Percentiles rank a stretch among this genome's conserved stretches.
Evolutionary conservation across 495 filamentous ascomycete species (phyloP).

Genomic region (Hypoxylon trugodes): DNA sequence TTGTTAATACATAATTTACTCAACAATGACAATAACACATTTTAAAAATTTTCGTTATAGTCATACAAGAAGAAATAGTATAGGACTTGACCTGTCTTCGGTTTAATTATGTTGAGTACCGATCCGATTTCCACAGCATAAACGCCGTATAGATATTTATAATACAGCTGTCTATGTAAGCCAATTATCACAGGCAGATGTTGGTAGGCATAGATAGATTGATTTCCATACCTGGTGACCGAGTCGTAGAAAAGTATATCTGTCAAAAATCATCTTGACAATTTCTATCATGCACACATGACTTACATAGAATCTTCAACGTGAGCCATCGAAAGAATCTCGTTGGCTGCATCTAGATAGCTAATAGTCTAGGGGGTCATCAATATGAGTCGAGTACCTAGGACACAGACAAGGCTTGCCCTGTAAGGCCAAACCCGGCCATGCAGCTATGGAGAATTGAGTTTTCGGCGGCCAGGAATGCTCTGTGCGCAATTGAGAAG

Average conservation of each 20-base stretch:
- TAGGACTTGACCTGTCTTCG: too few relatives aligned
- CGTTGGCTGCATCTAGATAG: conserved; percentile 6
- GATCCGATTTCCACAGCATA: too few relatives aligned
- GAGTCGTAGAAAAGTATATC: not conserved
- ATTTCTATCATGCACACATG: not conserved
- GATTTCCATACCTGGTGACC: not conserved
- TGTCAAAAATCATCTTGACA: not conserved
- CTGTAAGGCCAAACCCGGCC: not conserved
- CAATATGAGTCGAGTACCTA: conserved; percentile 21
- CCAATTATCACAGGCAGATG: too few relatives aligned
- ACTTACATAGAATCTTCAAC: conserved; percentile 3
- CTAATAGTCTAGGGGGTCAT: conserved; percentile 2
- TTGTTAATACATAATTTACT: too few relatives aligned
- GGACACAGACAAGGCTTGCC: conserved; percentile 1
- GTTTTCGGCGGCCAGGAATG: conserved; percentile 19
- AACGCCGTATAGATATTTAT: too few relatives aligned
- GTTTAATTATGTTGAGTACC: too few relatives aligned
- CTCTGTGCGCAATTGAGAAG: too few relatives aligned
- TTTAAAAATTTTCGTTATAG: too few relatives aligned
- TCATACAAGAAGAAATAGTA: too few relatives aligned
- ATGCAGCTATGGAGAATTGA: too few relatives aligned
- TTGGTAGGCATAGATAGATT: not conserved
- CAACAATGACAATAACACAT: too few relatives aligned
- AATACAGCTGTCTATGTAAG: too few relatives aligned
- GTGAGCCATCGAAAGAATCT: conserved; percentile 13